Evolutionary conservation across 2,329 filamentous ascomycete genomes (phyloP).

Genomic region (Aspergillus japonicus): DNA sequence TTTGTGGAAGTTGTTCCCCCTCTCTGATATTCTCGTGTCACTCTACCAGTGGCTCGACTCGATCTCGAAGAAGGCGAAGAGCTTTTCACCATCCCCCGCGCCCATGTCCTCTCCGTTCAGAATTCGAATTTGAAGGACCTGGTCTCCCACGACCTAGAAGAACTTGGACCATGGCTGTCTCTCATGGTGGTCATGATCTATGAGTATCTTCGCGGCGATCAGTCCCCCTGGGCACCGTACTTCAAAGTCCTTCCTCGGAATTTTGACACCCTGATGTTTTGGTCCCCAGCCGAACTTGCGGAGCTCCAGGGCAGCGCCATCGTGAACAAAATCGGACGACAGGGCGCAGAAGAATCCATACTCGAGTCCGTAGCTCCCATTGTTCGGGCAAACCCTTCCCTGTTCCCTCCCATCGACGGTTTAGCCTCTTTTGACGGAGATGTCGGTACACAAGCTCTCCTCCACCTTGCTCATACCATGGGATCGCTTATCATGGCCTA

Average conservation of each 20-base stretch:
- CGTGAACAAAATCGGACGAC: slow-evolving; percentile 72
- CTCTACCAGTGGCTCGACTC: slow-evolving; percentile 61
- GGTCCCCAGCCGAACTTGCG: slow-evolving; percentile 67
- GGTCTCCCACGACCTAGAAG: slow-evolving; percentile 56
- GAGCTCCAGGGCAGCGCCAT: slow-evolving; percentile 76
- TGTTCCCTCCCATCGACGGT: slow-evolving; percentile 42
- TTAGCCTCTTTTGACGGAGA: slow-evolving; percentile 44
- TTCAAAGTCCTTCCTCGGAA: slow-evolving; percentile 68
- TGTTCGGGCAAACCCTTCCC: slow-evolving; percentile 39
- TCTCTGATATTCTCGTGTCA: slow-evolving; percentile 23
- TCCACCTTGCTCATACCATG: slow-evolving; percentile 70
- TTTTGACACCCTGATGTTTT: slow-evolving; percentile 91
- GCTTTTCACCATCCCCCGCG: slow-evolving; percentile 76
- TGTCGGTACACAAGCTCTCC: slow-evolving; percentile 47
- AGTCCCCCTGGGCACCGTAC: slow-evolving; percentile 74
- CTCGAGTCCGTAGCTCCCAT: slow-evolving; percentile 56
- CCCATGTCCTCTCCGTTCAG: slow-evolving; percentile 67
- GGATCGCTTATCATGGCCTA: slow-evolving; percentile 90
- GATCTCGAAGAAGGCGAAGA: slow-evolving; percentile 73
- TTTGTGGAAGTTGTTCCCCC: slow-evolving; percentile 8
- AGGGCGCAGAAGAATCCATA: slow-evolving; percentile 69
- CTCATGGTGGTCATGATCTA: slow-evolving; percentile 79
- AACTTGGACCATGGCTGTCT: slow-evolving; percentile 53
- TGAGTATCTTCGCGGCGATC: slow-evolving; percentile 60
- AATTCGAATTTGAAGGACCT: slow-evolving; percentile 66